Conservation (phyloP, 2,329 filamentous ascomycete genomes). For the Aspergillus floridensis region DNA sequence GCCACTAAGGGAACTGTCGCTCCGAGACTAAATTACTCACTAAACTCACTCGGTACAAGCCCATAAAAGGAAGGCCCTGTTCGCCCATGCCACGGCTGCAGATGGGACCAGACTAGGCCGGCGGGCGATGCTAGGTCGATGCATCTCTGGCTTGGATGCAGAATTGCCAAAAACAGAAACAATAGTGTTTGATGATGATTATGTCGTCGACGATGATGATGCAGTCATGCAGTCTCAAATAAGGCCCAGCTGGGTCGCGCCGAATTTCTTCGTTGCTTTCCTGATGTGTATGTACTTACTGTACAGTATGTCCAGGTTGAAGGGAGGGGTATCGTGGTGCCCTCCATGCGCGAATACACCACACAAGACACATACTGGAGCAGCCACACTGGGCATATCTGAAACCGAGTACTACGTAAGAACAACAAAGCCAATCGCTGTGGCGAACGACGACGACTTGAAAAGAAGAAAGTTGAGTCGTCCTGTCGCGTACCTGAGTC, state of each 20-base stretch:
- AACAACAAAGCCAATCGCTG: neutral
- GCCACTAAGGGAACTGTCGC: constrained; percentile 7
- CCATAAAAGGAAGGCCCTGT: neutral
- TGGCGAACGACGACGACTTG: neutral
- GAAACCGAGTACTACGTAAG: neutral
- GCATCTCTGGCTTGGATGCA: constrained; percentile 13
- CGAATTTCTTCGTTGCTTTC: constrained; percentile 6
- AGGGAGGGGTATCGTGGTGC: neutral
- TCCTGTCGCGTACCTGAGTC: neutral
- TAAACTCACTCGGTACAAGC: constrained; percentile 1
- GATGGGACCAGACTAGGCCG: constrained; percentile 6
- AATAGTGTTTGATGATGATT: constrained; percentile 8
- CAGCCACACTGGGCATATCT: neutral
- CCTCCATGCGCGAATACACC: neutral
- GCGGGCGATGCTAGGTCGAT: constrained; percentile 9
- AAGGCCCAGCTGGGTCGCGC: constrained; percentile 4
- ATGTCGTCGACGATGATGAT: constrained; percentile 13
- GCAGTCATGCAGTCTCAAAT: constrained; percentile 10
- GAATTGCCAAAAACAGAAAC: constrained; percentile 18
- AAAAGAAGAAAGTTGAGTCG: neutral
- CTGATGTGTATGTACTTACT: constrained; percentile 1
- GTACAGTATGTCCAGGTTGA: neutral
- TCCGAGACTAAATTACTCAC: constrained; percentile 6
- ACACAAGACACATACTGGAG: neutral
- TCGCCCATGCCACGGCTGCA: constrained; percentile 20